These are phyloP conservation scores for Craspedostauros australis DNA, from an alignment of 108 stramenopile genomes.

Conservation along the genomic window DNA sequence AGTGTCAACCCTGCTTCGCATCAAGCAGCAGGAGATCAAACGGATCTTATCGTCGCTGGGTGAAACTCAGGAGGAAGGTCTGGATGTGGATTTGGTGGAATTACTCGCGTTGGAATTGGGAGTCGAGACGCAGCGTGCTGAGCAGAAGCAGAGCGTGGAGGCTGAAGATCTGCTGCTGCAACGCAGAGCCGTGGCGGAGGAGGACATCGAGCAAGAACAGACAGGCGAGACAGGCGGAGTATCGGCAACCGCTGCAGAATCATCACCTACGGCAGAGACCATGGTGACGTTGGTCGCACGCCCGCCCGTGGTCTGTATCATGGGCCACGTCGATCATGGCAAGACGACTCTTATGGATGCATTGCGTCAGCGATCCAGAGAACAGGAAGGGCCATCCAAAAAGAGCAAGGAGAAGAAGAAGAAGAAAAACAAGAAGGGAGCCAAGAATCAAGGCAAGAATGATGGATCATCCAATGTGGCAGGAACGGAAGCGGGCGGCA, in stretches of 20 bases:
- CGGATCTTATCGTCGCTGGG: constrained; percentile 10
- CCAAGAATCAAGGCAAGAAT: not conserved
- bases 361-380: constrained; percentile 69
- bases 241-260: not conserved
- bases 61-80: not conserved
- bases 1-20: constrained; percentile 16
- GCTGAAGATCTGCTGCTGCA: constrained; percentile 19
- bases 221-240: too few relatives aligned
- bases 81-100: constrained; percentile 41
- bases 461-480: constrained; percentile 52
- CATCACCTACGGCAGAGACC: not conserved
- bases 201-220: not conserved
- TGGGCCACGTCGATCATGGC: constrained; percentile 96
- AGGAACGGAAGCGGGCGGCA: constrained; percentile 95
- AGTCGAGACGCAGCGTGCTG: constrained; percentile 21
- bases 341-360: constrained; percentile 98
- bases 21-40: constrained; percentile 22
- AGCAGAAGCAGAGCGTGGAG: constrained; percentile 5
- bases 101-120: constrained; percentile 41
- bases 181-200: constrained; percentile 12
- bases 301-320: constrained; percentile 52
- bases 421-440: constrained; percentile 16
- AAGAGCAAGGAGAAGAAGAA: constrained; percentile 8
- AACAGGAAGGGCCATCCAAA: constrained; percentile 20
- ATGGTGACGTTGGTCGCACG: constrained; percentile 22